Evolutionary conservation across 805 yeast species (phyloP).

Genomic region (Ogataea paradorogensis): DNA sequence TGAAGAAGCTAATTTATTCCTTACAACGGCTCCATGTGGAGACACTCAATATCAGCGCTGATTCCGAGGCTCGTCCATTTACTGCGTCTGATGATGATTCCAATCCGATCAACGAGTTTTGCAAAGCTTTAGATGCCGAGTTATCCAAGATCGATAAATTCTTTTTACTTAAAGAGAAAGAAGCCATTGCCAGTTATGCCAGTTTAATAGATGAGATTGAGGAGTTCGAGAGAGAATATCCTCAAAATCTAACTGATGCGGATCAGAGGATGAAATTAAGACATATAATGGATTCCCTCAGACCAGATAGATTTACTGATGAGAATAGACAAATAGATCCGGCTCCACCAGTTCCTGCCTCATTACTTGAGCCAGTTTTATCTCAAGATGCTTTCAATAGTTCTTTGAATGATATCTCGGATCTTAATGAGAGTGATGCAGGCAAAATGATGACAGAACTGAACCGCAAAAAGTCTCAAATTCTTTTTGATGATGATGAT

Average conservation of each 20-base stretch:
- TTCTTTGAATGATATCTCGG: conserved; percentile 4
- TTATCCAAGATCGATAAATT: conserved; percentile 72
- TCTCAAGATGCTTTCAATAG: conserved; percentile 23
- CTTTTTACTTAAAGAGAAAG: conserved; percentile 64
- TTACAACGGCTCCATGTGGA: conserved; percentile 63
- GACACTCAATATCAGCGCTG: conserved; percentile 24
- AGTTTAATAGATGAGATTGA: conserved; percentile 59
- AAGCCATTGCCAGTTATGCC: conserved; percentile 50
- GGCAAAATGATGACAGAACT: conserved; percentile 5
- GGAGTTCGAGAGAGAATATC: conserved; percentile 49
- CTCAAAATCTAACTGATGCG: conserved; percentile 17
- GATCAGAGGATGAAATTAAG: conserved; percentile 17
- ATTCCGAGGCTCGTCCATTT: conserved; percentile 29
- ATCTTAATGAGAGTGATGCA: not conserved
- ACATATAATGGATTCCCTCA: conserved; percentile 13
- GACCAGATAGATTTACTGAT: conserved; percentile 12
- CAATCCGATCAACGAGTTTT: conserved; percentile 59
- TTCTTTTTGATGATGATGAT: conserved; percentile 36
- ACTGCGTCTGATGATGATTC: conserved; percentile 31
- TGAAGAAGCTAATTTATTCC: conserved; percentile 80
- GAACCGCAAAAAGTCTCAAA: conserved; percentile 29
- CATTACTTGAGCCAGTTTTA: conserved; percentile 6
- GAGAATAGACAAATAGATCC: conserved; percentile 1
- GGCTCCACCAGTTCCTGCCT: not conserved
- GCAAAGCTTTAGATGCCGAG: conserved; percentile 74